Percentiles rank a stretch among this genome's conserved stretches.
Conservation (phyloP, 208 protist species). For the Strigomonas culicis region DNA sequence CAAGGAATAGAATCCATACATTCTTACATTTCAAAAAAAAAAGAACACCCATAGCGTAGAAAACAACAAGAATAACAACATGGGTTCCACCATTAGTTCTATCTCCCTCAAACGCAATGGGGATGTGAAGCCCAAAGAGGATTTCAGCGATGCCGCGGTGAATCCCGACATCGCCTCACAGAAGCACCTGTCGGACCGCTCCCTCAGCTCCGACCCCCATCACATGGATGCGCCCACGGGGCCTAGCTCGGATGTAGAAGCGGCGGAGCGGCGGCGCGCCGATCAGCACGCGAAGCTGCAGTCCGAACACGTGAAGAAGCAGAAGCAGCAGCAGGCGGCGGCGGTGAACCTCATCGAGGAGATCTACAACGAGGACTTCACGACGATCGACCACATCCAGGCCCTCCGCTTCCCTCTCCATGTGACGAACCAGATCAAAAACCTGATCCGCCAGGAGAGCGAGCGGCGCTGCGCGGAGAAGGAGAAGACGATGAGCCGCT, state of each 20-base stretch:
- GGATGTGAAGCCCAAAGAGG: no score
- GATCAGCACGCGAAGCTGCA: background rate
- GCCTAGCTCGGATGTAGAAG: background rate
- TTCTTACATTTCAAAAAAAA: background rate
- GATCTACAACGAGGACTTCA: slow-evolving; percentile 82
- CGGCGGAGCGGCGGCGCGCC: no score
- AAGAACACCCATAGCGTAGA: slow-evolving; percentile 8
- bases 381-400: slow-evolving; percentile 67
- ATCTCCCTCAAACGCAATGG: no score
- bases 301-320: background rate
- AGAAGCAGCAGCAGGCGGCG: background rate
- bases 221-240: background rate
- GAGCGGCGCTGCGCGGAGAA: slow-evolving; percentile 66
- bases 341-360: slow-evolving; percentile 60
- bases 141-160: background rate
- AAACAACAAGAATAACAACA: background rate
- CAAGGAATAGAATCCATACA: background rate
- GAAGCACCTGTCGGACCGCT: background rate
- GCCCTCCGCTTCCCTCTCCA: slow-evolving; percentile 68
- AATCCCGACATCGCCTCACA: background rate
- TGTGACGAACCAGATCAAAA: slow-evolving; percentile 56
- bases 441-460: slow-evolving; percentile 44
- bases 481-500: slow-evolving; percentile 81
- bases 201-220: background rate
- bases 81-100: background rate